Evolutionary conservation across 1,139 yeast genomes (phyloP).

Genomic region (Nakaseomyces uthaithaninus): DNA sequence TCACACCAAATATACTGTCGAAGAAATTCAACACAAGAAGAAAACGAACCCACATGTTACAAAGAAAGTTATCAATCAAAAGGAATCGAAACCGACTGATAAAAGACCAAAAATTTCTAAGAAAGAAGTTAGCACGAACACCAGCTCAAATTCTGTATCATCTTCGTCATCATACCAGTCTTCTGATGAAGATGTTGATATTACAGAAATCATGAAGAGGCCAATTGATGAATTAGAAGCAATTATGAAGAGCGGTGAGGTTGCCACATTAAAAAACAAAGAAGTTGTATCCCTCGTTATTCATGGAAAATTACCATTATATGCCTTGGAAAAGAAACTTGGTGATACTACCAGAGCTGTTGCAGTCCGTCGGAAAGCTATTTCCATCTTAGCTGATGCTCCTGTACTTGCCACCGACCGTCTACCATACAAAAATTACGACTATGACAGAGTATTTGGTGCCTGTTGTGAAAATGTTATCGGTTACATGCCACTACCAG

Average conservation of each 20-base stretch:
- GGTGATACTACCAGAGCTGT: constrained; percentile 89
- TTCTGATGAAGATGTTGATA: constrained; percentile 28
- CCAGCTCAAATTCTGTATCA: constrained; percentile 1
- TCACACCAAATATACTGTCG: constrained; percentile 35
- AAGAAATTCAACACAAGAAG: constrained; percentile 20
- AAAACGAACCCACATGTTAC: constrained; percentile 14
- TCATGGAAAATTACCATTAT: constrained; percentile 75
- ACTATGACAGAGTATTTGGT: constrained; percentile 92
- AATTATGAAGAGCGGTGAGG: constrained; percentile 62
- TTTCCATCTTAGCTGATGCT: constrained; percentile 74
- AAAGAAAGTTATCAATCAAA: constrained; percentile 5
- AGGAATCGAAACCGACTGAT: background rate
- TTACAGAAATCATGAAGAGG: constrained; percentile 39
- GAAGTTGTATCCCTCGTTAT: constrained; percentile 68
- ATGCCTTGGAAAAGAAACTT: constrained; percentile 88
- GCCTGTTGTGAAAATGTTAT: constrained; percentile 98
- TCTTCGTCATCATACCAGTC: constrained; percentile 17
- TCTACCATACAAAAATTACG: constrained; percentile 76
- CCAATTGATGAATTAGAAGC: constrained; percentile 57
- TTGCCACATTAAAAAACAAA: constrained; percentile 55
- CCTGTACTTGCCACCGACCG: constrained; percentile 65
- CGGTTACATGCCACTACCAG: constrained; percentile 92
- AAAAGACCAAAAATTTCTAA: background rate
- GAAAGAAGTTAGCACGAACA: background rate
- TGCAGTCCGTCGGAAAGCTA: constrained; percentile 81